Evolutionary conservation across 2,329 filamentous ascomycete species (phyloP).

Genomic region (Fusarium foetens): DNA sequence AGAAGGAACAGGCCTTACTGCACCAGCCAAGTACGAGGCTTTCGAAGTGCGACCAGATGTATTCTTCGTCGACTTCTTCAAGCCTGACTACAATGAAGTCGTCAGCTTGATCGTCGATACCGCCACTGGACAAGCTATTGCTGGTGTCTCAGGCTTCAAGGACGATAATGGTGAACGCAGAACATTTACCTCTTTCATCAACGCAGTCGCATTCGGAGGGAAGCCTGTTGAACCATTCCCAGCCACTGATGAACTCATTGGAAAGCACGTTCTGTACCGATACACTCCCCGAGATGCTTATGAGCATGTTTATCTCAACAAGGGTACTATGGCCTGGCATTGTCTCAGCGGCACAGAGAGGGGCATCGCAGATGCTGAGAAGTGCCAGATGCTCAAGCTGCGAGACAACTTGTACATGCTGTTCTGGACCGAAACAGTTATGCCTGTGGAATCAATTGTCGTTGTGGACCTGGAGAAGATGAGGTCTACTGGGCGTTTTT

Average conservation of each 20-base stretch:
- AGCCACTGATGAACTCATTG: slow-evolving; percentile 19
- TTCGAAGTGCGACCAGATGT: slow-evolving; percentile 21
- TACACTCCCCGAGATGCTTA: slow-evolving; percentile 19
- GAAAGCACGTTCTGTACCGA: slow-evolving; percentile 25
- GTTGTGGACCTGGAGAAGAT: slow-evolving; percentile 26
- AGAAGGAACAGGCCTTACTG: neutral
- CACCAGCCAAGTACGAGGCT: slow-evolving; percentile 7
- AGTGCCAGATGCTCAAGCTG: slow-evolving; percentile 26
- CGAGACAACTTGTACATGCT: slow-evolving; percentile 16
- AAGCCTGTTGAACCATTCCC: neutral
- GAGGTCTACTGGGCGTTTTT: slow-evolving; percentile 24
- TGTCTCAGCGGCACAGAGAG: slow-evolving; percentile 23
- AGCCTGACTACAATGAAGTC: slow-evolving; percentile 16
- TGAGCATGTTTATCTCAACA: slow-evolving; percentile 31
- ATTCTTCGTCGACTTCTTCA: slow-evolving; percentile 30
- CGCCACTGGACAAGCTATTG: neutral
- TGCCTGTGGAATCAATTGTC: slow-evolving; percentile 27
- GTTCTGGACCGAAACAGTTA: slow-evolving; percentile 31
- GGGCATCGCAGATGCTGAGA: slow-evolving; percentile 24
- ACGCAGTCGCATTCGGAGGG: neutral
- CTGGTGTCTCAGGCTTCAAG: slow-evolving; percentile 16
- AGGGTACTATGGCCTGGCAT: slow-evolving; percentile 26
- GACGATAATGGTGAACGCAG: neutral
- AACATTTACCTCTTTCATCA: slow-evolving; percentile 19
- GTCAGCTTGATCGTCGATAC: slow-evolving; percentile 15